These are phyloP conservation scores for Hymenochaete sp. DNA, from an alignment of 1,284 basidiomycete genomes.

Conservation along the genomic window DNA sequence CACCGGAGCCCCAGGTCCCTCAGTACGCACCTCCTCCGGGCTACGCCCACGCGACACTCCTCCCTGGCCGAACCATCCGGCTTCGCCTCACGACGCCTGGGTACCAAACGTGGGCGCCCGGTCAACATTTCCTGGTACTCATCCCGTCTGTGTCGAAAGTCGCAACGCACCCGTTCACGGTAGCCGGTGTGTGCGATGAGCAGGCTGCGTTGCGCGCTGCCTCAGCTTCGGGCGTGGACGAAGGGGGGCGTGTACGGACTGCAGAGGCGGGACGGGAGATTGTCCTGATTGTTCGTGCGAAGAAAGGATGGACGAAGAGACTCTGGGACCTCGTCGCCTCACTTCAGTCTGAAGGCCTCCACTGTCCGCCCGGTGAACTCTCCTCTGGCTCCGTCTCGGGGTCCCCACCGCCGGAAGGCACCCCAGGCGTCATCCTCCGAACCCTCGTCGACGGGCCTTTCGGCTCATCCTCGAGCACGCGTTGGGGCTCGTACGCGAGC, in stretches of 20 bases:
- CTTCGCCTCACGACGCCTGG: slow-evolving; percentile 59
- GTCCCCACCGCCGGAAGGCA: slow-evolving; percentile 25
- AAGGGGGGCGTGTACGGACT: slow-evolving; percentile 26
- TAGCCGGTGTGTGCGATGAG: slow-evolving; percentile 58
- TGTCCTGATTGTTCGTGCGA: slow-evolving; percentile 68
- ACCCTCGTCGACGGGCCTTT: slow-evolving; percentile 72
- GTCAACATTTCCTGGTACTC: slow-evolving; percentile 71
- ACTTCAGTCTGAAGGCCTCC: slow-evolving; percentile 30
- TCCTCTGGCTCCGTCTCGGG: slow-evolving; percentile 21
- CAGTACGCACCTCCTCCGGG: slow-evolving; percentile 50
- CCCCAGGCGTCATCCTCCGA: slow-evolving; percentile 49
- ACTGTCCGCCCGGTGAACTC: slow-evolving; percentile 23
- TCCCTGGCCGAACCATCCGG: slow-evolving; percentile 73
- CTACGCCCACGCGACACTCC: slow-evolving; percentile 68
- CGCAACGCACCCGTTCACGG: slow-evolving; percentile 79
- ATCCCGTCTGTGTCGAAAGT: slow-evolving; percentile 62
- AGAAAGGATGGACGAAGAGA: slow-evolving; percentile 68
- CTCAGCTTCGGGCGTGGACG: slow-evolving; percentile 27
- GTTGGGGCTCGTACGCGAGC: slow-evolving; percentile 59
- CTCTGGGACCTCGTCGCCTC: slow-evolving; percentile 53
- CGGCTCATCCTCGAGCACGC: slow-evolving; percentile 61
- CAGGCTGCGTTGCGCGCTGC: slow-evolving; percentile 33
- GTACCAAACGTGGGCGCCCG: slow-evolving; percentile 63
- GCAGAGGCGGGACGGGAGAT: slow-evolving; percentile 46
- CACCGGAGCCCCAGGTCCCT: slow-evolving; percentile 16